Percentiles rank a stretch among this genome's conserved stretches.
Evolutionary conservation across 352 stramenopile genomes (phyloP).

Genomic region (Phytophthora constricta): DNA sequence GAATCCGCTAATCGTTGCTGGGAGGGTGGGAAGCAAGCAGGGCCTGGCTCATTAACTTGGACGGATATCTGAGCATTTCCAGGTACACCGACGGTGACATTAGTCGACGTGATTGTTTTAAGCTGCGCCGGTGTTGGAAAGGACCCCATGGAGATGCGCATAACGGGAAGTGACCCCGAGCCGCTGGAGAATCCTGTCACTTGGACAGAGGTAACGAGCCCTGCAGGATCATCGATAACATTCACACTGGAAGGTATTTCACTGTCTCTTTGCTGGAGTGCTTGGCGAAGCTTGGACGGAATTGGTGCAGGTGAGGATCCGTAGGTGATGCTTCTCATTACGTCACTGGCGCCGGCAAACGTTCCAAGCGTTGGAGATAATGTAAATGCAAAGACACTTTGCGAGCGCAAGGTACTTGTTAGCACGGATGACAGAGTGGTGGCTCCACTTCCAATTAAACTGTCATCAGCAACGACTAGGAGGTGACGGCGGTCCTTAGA

Average conservation of each 20-base stretch:
- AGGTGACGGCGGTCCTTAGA: slow-evolving; percentile 32
- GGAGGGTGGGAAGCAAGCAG: slow-evolving; percentile 38
- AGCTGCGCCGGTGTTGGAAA: slow-evolving; percentile 25
- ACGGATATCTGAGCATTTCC: slow-evolving; percentile 37
- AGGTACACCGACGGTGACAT: slow-evolving; percentile 35
- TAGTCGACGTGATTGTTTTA: slow-evolving; percentile 8
- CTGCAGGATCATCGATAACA: slow-evolving; percentile 29
- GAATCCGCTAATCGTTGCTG: slow-evolving; percentile 27
- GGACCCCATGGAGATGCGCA: slow-evolving; percentile 28
- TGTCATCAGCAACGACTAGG: slow-evolving; percentile 26
- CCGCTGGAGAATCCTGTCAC: slow-evolving; percentile 33
- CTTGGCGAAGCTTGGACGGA: slow-evolving; percentile 35
- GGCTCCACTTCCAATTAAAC: slow-evolving; percentile 11
- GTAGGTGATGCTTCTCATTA: slow-evolving; percentile 34
- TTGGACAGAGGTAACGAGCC: slow-evolving; percentile 30
- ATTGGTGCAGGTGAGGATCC: slow-evolving; percentile 18
- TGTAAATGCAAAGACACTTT: slow-evolving; percentile 42
- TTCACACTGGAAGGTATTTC: slow-evolving; percentile 27
- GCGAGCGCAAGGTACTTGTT: slow-evolving; percentile 17
- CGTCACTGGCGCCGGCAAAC: slow-evolving; percentile 11
- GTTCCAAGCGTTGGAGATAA: slow-evolving; percentile 24
- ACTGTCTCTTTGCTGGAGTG: slow-evolving; percentile 36
- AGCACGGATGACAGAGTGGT: slow-evolving; percentile 20
- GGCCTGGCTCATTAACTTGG: slow-evolving; percentile 35
- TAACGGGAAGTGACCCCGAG: slow-evolving; percentile 35